These are phyloP conservation scores for Termitomyces sp. DNA, from an alignment of 768 basidiomycete genomes.

Conservation along the genomic window DNA sequence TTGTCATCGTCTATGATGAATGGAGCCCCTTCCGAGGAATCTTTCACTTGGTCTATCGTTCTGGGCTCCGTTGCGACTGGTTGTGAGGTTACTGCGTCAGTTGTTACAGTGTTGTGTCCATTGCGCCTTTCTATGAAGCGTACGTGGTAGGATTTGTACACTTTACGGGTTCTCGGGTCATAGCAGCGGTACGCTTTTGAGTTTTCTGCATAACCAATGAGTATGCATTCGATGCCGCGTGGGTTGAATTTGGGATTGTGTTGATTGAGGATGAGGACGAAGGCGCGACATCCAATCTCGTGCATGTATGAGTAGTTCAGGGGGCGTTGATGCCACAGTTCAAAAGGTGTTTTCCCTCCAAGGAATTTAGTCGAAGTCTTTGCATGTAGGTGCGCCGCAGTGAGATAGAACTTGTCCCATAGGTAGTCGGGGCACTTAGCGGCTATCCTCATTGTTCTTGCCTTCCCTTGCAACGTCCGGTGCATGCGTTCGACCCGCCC, in stretches of 20 bases:
- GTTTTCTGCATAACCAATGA: conserved; percentile 32
- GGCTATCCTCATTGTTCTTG: conserved; percentile 22
- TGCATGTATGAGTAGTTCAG: conserved; percentile 20
- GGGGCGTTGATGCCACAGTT: conserved; percentile 17
- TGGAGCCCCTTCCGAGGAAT: neutral
- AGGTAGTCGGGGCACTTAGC: conserved; percentile 17
- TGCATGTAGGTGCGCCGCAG: neutral
- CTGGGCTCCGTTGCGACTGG: neutral
- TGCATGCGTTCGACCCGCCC: conserved; percentile 30
- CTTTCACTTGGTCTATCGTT: neutral
- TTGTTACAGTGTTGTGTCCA: neutral
- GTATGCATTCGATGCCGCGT: conserved; percentile 27
- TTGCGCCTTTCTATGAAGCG: conserved; percentile 23
- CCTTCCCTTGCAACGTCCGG: conserved; percentile 23
- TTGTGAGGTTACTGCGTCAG: neutral
- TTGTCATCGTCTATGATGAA: neutral
- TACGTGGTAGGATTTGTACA: conserved; percentile 21
- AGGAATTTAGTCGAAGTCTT: conserved; percentile 4
- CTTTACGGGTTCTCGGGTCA: conserved; percentile 15
- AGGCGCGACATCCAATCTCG: conserved; percentile 24
- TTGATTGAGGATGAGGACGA: conserved; percentile 29
- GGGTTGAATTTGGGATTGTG: conserved; percentile 23
- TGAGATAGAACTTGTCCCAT: conserved; percentile 27
- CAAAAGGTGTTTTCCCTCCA: conserved; percentile 16
- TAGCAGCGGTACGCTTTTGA: conserved; percentile 32